These are phyloP conservation scores for Dioszegia hungarica DNA, from an alignment of 768 basidiomycete species.

Conservation along the genomic window DNA sequence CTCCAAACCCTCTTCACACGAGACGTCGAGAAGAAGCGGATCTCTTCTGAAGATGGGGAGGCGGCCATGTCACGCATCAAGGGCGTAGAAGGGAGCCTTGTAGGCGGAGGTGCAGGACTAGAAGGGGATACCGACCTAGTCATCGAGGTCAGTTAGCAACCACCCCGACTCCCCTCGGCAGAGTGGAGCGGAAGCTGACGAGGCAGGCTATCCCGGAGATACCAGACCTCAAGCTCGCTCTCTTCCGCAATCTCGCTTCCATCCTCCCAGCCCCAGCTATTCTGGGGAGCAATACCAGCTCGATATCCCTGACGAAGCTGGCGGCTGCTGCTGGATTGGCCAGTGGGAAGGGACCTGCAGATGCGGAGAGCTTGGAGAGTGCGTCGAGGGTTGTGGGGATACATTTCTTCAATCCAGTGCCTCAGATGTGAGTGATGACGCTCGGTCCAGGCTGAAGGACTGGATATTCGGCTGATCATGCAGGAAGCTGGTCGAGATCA, in stretches of 20 bases:
- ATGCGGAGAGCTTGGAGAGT: slow-evolving; percentile 67
- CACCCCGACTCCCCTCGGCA: not conserved
- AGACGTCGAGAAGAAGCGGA: slow-evolving; percentile 76
- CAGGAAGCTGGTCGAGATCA: slow-evolving; percentile 91
- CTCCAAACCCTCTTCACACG: slow-evolving; percentile 81
- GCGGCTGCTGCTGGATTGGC: slow-evolving; percentile 70
- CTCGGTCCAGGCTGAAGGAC: not conserved
- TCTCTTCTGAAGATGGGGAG: slow-evolving; percentile 65
- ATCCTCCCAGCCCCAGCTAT: slow-evolving; percentile 69
- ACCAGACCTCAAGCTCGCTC: slow-evolving; percentile 66
- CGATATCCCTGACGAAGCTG: slow-evolving; percentile 90
- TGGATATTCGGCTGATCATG: slow-evolving; percentile 2
- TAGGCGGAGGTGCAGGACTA: slow-evolving; percentile 18
- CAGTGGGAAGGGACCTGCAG: slow-evolving; percentile 55
- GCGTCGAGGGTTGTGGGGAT: slow-evolving; percentile 55
- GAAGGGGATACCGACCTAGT: slow-evolving; percentile 82
- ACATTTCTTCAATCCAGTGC: slow-evolving; percentile 96
- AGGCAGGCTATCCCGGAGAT: slow-evolving; percentile 79
- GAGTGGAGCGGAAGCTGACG: not conserved
- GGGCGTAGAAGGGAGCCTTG: slow-evolving; percentile 54
- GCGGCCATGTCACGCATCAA: slow-evolving; percentile 64
- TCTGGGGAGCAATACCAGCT: slow-evolving; percentile 87
- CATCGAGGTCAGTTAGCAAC: slow-evolving; percentile 69
- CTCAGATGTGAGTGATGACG: slow-evolving; percentile 71
- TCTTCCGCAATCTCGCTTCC: slow-evolving; percentile 68